These are phyloP conservation scores for Suhomyces atakaporum DNA, from an alignment of 1,139 yeast species.

Conservation along the genomic window DNA sequence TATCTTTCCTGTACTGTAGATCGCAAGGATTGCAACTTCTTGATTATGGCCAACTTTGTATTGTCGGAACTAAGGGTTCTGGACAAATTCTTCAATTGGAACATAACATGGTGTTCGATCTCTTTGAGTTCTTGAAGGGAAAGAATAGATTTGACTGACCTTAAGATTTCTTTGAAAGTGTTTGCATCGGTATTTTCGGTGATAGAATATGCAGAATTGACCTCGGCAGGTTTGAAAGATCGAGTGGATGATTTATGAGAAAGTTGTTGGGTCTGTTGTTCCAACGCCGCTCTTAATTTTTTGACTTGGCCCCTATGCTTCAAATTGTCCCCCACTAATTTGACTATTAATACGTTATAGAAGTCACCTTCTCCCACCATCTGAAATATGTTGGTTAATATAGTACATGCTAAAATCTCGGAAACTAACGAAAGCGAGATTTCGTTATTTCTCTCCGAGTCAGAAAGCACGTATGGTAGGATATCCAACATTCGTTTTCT, in stretches of 20 bases:
- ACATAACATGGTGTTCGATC: constrained; percentile 21
- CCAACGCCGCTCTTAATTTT: constrained; percentile 68
- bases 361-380: constrained; percentile 75
- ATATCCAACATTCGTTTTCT: constrained; percentile 44
- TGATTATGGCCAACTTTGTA: constrained; percentile 8
- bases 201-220: constrained; percentile 12
- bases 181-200: constrained; percentile 31
- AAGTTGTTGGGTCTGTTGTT: constrained; percentile 52
- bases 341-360: constrained; percentile 67
- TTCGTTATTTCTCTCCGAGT: constrained; percentile 50
- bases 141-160: constrained; percentile 16
- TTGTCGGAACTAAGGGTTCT: constrained; percentile 7
- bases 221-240: constrained; percentile 6
- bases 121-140: constrained; percentile 27
- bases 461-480: constrained; percentile 53
- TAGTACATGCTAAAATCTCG: constrained; percentile 61
- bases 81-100: constrained; percentile 20
- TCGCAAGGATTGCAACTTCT: constrained; percentile 17
- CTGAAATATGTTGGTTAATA: constrained; percentile 49
- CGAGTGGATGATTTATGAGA: constrained; percentile 7
- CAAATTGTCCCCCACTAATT: constrained; percentile 62
- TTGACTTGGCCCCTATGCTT: constrained; percentile 78
- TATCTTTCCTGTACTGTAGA: constrained; percentile 14
- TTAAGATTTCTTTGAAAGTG: constrained; percentile 37
- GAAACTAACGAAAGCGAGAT: constrained; percentile 53